Conservation (phyloP, 129 eudicot genomes). For the Lactuca saligna region DNA sequence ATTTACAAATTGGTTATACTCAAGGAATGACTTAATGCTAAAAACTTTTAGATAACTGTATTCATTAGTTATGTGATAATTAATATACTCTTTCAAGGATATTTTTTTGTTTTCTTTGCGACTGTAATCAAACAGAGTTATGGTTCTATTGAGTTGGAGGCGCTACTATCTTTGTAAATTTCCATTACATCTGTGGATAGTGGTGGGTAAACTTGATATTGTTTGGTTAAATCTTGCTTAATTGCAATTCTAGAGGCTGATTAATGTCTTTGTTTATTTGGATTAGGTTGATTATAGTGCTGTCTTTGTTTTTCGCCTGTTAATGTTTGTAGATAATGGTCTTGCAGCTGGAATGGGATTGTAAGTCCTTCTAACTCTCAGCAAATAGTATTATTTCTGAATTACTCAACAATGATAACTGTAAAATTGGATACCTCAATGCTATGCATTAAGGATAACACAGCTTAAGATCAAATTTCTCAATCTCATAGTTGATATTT, state of each 20-base stretch:
- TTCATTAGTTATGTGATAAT: slow-evolving; percentile 2
- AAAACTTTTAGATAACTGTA: not conserved
- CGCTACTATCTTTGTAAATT: slow-evolving; percentile 59
- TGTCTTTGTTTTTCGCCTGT: slow-evolving; percentile 76
- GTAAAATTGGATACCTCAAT: not conserved
- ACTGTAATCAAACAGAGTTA: slow-evolving; percentile 42
- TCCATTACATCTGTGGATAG: slow-evolving; percentile 83
- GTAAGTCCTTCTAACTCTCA: slow-evolving; percentile 47
- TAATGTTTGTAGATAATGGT: slow-evolving; percentile 92
- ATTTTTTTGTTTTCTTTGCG: slow-evolving; percentile 35
- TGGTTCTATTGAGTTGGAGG: slow-evolving; percentile 74
- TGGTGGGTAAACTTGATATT: slow-evolving; percentile 47
- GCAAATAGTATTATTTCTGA: not conserved
- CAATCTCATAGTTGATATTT: slow-evolving; percentile 1
- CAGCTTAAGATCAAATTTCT: too few relatives aligned
- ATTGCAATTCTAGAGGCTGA: not conserved
- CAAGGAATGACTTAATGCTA: not conserved
- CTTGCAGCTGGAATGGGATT: slow-evolving; percentile 93
- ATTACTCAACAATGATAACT: not conserved
- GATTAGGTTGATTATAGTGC: slow-evolving; percentile 73
- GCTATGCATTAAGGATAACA: too few relatives aligned
- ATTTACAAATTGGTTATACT: not conserved
- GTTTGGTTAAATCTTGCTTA: not conserved
- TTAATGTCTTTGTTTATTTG: slow-evolving; percentile 7
- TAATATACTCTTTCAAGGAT: slow-evolving; percentile 5